Evolutionary conservation across 108 stramenopile genomes (phyloP).

Genomic region (Nannochloropsis gaditana): DNA sequence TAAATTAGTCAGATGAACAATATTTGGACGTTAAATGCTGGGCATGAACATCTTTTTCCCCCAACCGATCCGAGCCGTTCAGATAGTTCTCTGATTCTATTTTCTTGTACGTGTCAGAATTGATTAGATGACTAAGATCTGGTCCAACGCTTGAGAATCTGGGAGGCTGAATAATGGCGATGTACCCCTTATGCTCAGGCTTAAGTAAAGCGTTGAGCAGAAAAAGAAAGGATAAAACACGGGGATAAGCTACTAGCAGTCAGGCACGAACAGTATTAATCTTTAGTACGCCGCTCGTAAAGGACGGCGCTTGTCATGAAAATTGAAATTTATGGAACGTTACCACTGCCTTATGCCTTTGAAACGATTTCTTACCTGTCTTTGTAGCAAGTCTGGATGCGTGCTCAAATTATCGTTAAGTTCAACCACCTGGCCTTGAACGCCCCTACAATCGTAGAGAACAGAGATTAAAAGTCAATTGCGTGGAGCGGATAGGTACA

Average conservation of each 20-base stretch:
- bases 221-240: no score
- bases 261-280: no score
- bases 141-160: background rate
- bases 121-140: conserved; percentile 2
- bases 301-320: no score
- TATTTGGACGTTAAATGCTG: no score
- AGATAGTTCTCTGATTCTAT: no score
- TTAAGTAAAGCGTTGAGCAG: background rate
- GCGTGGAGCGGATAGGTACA: background rate
- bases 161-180: background rate
- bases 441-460: background rate
- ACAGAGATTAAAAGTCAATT: background rate
- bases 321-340: no score
- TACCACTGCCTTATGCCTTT: no score
- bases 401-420: background rate
- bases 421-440: background rate
- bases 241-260: no score
- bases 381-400: background rate
- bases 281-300: no score
- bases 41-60: no score
- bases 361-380: background rate
- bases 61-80: no score
- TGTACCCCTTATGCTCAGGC: background rate
- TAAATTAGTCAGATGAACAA: no score
- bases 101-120: background rate